Percentiles rank a stretch among this genome's conserved stretches.
Conservation (phyloP, 2,329 filamentous ascomycete species). For the Cercospora zeae-maydis region DNA sequence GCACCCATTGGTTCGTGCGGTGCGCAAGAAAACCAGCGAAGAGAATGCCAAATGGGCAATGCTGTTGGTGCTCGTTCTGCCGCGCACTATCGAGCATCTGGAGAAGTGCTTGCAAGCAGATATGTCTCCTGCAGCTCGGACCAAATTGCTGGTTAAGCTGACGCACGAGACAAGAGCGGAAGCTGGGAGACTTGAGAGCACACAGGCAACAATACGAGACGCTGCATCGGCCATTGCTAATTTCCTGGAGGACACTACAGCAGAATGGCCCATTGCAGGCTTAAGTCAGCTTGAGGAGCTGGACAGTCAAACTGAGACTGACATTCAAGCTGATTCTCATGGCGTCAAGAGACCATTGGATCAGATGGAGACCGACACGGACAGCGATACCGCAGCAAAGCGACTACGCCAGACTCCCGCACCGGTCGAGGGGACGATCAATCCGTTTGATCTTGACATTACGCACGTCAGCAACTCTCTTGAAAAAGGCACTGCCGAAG, state of each 20-base stretch:
- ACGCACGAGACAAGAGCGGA: slow-evolving; percentile 36
- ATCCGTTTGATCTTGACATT: slow-evolving; percentile 36
- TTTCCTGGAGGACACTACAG: slow-evolving; percentile 20
- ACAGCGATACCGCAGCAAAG: slow-evolving; percentile 21
- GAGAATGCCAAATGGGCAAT: slow-evolving; percentile 18
- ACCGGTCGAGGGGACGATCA: slow-evolving; percentile 29
- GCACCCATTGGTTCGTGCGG: slow-evolving; percentile 16
- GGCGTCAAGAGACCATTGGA: slow-evolving; percentile 25
- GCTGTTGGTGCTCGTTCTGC: slow-evolving; percentile 42
- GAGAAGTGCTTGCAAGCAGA: slow-evolving; percentile 38
- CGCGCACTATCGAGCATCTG: slow-evolving; percentile 44
- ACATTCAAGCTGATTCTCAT: slow-evolving; percentile 19
- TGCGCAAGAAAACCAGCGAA: slow-evolving; percentile 6
- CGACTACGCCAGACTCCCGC: slow-evolving; percentile 23
- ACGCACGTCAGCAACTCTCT: slow-evolving; percentile 45
- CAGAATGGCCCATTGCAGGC: slow-evolving; percentile 29
- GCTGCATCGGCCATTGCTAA: slow-evolving; percentile 27
- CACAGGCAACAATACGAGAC: slow-evolving; percentile 21
- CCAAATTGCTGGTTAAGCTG: slow-evolving; percentile 40
- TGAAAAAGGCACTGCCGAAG: slow-evolving; percentile 28
- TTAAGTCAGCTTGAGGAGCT: slow-evolving; percentile 31
- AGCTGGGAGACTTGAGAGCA: slow-evolving; percentile 35
- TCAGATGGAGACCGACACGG: background rate
- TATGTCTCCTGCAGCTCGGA: slow-evolving; percentile 27
- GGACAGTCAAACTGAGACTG: slow-evolving; percentile 36